Base-by-base conservation (phyloP, 495 filamentous ascomycete species). In the Hypoxylon crocopeplum region DNA sequence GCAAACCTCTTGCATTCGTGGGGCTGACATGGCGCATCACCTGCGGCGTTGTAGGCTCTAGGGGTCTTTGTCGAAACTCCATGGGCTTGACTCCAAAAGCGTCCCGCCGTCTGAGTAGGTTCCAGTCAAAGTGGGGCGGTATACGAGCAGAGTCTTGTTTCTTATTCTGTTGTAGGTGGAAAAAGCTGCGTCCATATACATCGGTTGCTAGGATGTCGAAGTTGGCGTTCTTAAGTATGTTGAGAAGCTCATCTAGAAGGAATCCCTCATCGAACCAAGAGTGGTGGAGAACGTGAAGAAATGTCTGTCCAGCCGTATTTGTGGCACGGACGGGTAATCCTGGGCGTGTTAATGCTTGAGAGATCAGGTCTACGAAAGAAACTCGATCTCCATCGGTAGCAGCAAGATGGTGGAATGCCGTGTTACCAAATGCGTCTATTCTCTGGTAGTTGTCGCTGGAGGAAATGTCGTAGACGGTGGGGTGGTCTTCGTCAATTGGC, bases 241-340 rank as follows among this genome's bases (percentile, higher is more conserved):
- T 50, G 8, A 79, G 55, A 7, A 78, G 67, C 15, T 67, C 21
- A 8, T 54, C 66, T 33, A 64, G 45, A 24, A 70, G 50, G 2
- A 58, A 46, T 3, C 67, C 49, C 2, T 67, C 49, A 6, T 60
- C 46, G 44, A 79, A 74, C 72, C 74, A 77, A 7, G 72, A 66
- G 1, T 48, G 52, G 38, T 74, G 66, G 11, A 82, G 64, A 13
- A 79, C 66, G 39, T 82, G 79, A 10, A 82, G 71, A 37, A 79
- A 82, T 1, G 75, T 79, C 56, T 82, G 78, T 7, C 71, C 70
- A 11, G 72, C 77, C 5, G 66, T 71, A 59, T 82, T 81, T 7
- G 48, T 60, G 4, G 50, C 56, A 7, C 27, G 48, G 15, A 69
- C n/a, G 0, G 49, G 64, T 7, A 57, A 25, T 8, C 41, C 7